Evolutionary conservation across 2,329 filamentous ascomycete genomes (phyloP), one percentile per base, ranked within the genome.

Genomic region (Penicillium sp.): DNA sequence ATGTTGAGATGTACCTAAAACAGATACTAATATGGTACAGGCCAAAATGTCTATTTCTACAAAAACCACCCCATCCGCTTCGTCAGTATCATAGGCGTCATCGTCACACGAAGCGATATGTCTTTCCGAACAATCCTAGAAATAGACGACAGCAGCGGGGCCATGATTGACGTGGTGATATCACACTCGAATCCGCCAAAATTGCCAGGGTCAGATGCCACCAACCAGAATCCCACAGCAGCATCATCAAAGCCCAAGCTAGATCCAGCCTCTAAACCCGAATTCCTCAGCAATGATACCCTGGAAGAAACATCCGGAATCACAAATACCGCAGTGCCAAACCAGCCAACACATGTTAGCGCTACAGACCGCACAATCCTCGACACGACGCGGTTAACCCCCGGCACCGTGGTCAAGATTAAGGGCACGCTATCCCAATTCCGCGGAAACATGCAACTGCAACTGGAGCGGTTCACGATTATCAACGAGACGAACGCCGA

Each of bases 41-140:
- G 70, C 30, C 74, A 77, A 55, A 66, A 71, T 32, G 62, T 77
- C 26, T 77, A 73, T 61, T 87, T 88, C 61, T 73, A 80, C 65
- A 63, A 72, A 33, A 89, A 88, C 60, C 79, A 89, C 49, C 85
- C 85, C 0, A 78, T 90, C 51, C 78, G 79, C 72, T 89, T 81
- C 76, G 76, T 85, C 36, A 79, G 81, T 44, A 62, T 89, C 20
- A 74, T 79, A 6, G 85, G 85, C 18, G 62, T 87, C 6, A 73
- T 90, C 14, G 79, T 88, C 38, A 74, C 76, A 37, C 61, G 75
- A 37, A 68, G 74, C 25, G 76, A 79, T 37, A 66, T 77, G 36
- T 68, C 71, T 2, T 69, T 73, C 16, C 70, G 69, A 37, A 67
- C 61, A 22, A 60, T 78, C 29, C 62, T 82, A 25, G 74, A 70